Conservation (phyloP, 192 early-diverging fungal genomes). For the Backusella sp. region DNA sequence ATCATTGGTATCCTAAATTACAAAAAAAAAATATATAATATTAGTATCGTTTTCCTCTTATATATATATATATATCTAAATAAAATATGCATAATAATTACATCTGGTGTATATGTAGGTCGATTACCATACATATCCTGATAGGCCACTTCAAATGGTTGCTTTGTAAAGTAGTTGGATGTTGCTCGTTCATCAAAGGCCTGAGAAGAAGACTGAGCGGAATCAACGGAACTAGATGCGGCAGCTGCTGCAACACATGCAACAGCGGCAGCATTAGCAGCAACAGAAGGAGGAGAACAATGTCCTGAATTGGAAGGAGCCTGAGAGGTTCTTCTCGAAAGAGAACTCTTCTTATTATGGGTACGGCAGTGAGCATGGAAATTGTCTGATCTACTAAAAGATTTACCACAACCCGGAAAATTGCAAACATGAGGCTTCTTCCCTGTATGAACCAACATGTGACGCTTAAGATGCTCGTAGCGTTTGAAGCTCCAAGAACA, state of each 20-base stretch:
- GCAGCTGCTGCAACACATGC: background rate
- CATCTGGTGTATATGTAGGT: slow-evolving; percentile 16
- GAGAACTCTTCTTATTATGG: slow-evolving; percentile 64
- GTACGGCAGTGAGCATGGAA: slow-evolving; percentile 74
- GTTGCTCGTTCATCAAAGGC: slow-evolving; percentile 3
- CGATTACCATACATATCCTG: slow-evolving; percentile 23
- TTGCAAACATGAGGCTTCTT: slow-evolving; percentile 69
- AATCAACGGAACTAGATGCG: slow-evolving; percentile 6
- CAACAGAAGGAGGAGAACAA: background rate
- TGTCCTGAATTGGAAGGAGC: slow-evolving; percentile 19
- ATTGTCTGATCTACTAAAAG: slow-evolving; percentile 77
- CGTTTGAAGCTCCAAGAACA: slow-evolving; percentile 69
- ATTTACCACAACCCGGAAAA: slow-evolving; percentile 73
- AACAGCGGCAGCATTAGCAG: background rate
- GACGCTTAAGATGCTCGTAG: slow-evolving; percentile 79
- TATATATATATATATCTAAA: slow-evolving; percentile 15
- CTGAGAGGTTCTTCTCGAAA: slow-evolving; percentile 16
- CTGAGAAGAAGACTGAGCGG: background rate
- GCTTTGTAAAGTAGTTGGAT: background rate
- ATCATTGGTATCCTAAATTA: slow-evolving; percentile 11
- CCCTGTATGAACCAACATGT: slow-evolving; percentile 76
- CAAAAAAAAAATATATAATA: slow-evolving; percentile 16
- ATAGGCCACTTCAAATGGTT: slow-evolving; percentile 15
- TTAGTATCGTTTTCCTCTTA: background rate
- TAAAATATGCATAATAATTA: background rate